Percentiles rank a stretch among this genome's conserved stretches.
phyloP scores from a whole-genome alignment of 139 green algal genomes.

The Chlorella sp. region DNA sequence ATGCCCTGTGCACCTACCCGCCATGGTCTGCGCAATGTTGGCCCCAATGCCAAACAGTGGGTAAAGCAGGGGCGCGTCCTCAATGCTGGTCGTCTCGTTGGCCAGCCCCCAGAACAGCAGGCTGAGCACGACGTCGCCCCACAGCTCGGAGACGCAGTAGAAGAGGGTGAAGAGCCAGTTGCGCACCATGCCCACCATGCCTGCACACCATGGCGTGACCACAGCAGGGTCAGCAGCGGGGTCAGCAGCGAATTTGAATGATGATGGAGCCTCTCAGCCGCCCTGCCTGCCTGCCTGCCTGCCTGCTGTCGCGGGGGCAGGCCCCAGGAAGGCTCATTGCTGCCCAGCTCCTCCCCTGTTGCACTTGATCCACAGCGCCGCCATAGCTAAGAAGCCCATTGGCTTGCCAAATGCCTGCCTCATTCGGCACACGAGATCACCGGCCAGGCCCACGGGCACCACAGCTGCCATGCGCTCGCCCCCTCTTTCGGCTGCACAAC shows the following conservation, averaged over 20 bases:
- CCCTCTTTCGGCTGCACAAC: too few relatives aligned
- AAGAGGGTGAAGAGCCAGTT: constrained; percentile 98
- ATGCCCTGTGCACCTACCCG: constrained; percentile 49
- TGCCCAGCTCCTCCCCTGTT: too few relatives aligned
- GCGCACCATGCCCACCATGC: constrained; percentile 83
- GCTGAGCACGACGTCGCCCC: constrained; percentile 90
- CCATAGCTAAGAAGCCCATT: too few relatives aligned
- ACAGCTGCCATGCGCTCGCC: background rate
- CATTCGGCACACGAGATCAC: background rate
- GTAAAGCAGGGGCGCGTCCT: constrained; percentile 92
- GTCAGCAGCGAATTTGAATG: background rate
- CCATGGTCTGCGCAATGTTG: constrained; percentile 90
- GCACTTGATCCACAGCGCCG: too few relatives aligned
- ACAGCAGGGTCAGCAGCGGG: background rate
- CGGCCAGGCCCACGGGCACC: background rate
- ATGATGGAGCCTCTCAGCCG: background rate
- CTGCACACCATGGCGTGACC: constrained; percentile 19
- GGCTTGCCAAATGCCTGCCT: too few relatives aligned
- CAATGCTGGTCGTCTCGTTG: constrained; percentile 93
- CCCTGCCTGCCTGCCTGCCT: background rate
- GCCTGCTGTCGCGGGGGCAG: too few relatives aligned
- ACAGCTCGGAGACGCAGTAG: constrained; percentile 90
- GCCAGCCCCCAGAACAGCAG: constrained; percentile 95
- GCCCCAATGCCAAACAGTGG: constrained; percentile 96
- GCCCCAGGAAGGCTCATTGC: too few relatives aligned